Evolutionary conservation across 345 rosid species (phyloP), one percentile per base, ranked within the genome.

Genomic region (Rhodomyrtus tomentosa): DNA sequence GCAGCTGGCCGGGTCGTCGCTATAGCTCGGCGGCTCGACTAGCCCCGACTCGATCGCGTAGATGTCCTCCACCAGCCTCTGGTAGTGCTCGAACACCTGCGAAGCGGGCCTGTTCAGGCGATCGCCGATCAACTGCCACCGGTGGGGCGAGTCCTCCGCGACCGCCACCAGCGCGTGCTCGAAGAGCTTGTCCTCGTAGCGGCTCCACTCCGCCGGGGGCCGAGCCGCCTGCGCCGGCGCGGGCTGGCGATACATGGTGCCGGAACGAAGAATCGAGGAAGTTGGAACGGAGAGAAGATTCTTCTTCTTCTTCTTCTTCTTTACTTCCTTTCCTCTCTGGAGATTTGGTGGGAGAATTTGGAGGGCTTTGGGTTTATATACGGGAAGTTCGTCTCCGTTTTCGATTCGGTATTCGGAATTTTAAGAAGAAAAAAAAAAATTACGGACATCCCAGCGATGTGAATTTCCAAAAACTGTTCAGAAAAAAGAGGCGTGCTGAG

Each of bases 11-110:
- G 83, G 25, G 32, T 91, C 93, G 82, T 93, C 96, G 10, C 42
- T 15, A 53, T 96, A 96, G 42, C 84, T 82, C 1, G 99, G 99
- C 50, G 92, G 86, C 86, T 89, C 90, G 29, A 96, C 91, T 48
- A 92, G 87, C 2, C 96, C 99, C 0, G 96, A 87, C 14, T 96
- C 99, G 25, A 96, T 96, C 86, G 91, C 94, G 10, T 25, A 21
- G 4, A 96, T 90, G 68, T 96, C 99, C 8, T 86, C 90, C 3
- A 95, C 87, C 82, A 96, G 88, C 0, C 85, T 89, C 2, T 92
- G 92, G 55, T 93, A 96, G 89, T 93, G 97, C 3, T 91, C 92
- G 10, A 32, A 82, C 68, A 95, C 96, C 68, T 94, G 93, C 0
- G 2, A 51, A 16, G 87, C 58, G 5, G 95, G 82, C 89, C 91